Base-by-base conservation (phyloP, 768 basidiomycete species). In the Leccinellum luteum region DNA sequence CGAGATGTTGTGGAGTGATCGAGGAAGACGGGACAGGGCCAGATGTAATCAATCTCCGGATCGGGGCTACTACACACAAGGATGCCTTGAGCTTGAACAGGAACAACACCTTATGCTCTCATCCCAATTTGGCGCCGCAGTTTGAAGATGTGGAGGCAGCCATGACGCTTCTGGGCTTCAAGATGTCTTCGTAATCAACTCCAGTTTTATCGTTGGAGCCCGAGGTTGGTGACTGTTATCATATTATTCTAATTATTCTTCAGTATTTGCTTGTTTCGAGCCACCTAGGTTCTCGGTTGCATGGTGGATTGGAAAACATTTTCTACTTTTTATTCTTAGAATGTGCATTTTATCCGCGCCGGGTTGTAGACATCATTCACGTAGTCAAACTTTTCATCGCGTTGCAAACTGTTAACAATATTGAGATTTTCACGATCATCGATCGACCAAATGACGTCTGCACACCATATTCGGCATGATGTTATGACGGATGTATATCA, bases 91-190 rank as follows among this genome's bases (percentile, higher is more conserved):
- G 6, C 52, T 34, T 50, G 28, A n/a, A 23, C 54, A 48, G 43
- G 27, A 52, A 45, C 43, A 51, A 59, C 3, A 4, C 19, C 34
- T 32, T 49, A 2, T 52, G 54, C 49, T 31, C 55, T 58, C 54
- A 50, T 25, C 51, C 28, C 4, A 60, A 21, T 12, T 25, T 30
- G 31, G 34, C 30, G 21, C 62, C 58, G 3, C 72, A 70, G 49
- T 62, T 64, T 13, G 65, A 75, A 55, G 74, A 75, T 15, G 71
- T 75, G 21, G 74, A 75, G 55, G 74, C 75, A 0, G 74, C 74
- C 25, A 70, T 75, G 59, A 69, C 70, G 1, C 73, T 75, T 9
- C 61, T 75, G 32, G 74, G 65, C 32, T 76, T 75, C 60, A 73
- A 67, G 57, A 62, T 54, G 41, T 38, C 61, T 12, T 64, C 48